Percentiles rank a stretch among this genome's conserved stretches.
Conservation (phyloP, 768 basidiomycete species). For the Steccherinum ochraceum region DNA sequence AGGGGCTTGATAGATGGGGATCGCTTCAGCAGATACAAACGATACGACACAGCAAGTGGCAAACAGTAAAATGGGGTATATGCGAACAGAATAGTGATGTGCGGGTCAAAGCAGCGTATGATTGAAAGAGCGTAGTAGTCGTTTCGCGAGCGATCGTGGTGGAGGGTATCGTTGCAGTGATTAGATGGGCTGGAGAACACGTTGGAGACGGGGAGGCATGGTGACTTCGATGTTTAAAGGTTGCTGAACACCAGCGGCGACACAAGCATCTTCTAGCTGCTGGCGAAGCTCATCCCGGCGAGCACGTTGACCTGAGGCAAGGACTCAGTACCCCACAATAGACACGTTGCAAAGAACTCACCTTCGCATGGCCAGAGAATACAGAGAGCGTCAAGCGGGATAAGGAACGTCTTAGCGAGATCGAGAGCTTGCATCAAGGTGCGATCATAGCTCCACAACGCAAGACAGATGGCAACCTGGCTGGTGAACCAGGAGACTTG, state of each 20-base stretch:
- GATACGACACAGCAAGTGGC: not conserved
- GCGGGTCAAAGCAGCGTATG: too few relatives aligned
- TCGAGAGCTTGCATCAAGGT: constrained; percentile 52
- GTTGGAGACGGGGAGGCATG: constrained; percentile 9
- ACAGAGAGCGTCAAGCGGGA: constrained; percentile 61
- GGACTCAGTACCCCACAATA: not conserved
- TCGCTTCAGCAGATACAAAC: too few relatives aligned
- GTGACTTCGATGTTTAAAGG: constrained; percentile 16
- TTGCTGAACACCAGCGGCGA: constrained; percentile 13
- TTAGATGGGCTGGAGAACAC: not conserved
- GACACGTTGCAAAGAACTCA: constrained; percentile 19
- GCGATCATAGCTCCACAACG: constrained; percentile 60
- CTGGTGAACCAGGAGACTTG: constrained; percentile 51
- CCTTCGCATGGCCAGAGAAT: constrained; percentile 60
- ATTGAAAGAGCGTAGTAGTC: too few relatives aligned
- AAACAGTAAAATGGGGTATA: not conserved
- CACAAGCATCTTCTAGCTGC: constrained; percentile 20
- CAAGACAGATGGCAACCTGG: constrained; percentile 37
- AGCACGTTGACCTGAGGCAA: constrained; percentile 14
- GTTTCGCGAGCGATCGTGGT: too few relatives aligned
- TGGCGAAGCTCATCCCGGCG: constrained; percentile 19
- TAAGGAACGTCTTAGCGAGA: constrained; percentile 58
- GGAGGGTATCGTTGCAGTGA: not conserved
- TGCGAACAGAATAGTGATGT: not conserved
- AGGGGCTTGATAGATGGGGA: not conserved